These are phyloP conservation scores for Amanita fuliginea DNA, from an alignment of 768 basidiomycete genomes.

Conservation along the genomic window DNA sequence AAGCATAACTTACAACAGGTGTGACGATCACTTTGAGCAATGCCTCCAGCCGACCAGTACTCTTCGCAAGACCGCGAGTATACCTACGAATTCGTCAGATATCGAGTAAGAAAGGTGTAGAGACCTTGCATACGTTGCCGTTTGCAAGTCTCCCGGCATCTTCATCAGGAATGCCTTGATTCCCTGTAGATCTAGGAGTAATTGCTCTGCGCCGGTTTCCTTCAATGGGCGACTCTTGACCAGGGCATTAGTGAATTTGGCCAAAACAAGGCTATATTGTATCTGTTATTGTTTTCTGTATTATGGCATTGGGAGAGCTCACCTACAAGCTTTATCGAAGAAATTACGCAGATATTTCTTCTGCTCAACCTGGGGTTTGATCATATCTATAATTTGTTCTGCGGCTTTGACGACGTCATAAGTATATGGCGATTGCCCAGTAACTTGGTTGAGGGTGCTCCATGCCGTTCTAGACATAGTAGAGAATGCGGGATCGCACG, in stretches of 20 bases:
- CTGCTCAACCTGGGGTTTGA: slow-evolving; percentile 79
- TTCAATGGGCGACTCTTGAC: slow-evolving; percentile 86
- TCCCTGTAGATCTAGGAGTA: slow-evolving; percentile 84
- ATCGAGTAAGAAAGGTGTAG: neutral
- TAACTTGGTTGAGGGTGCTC: slow-evolving; percentile 64
- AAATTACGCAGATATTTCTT: slow-evolving; percentile 93
- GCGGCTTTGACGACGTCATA: slow-evolving; percentile 64
- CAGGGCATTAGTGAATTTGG: slow-evolving; percentile 81
- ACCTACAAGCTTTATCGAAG: slow-evolving; percentile 92
- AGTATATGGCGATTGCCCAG: slow-evolving; percentile 75
- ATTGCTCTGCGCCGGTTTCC: slow-evolving; percentile 86
- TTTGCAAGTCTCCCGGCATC: slow-evolving; percentile 67
- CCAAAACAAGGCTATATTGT: slow-evolving; percentile 57
- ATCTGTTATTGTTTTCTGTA: neutral
- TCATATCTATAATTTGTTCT: slow-evolving; percentile 33
- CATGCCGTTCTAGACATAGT: slow-evolving; percentile 47
- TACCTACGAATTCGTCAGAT: slow-evolving; percentile 41
- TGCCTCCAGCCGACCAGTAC: slow-evolving; percentile 75
- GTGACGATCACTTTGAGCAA: slow-evolving; percentile 93
- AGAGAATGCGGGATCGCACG: slow-evolving; percentile 70
- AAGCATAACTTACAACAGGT: slow-evolving; percentile 53
- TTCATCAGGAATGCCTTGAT: slow-evolving; percentile 76
- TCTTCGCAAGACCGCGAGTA: slow-evolving; percentile 71
- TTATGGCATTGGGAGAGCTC: slow-evolving; percentile 7
- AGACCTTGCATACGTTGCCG: slow-evolving; percentile 35